Conservation (phyloP, 2,329 filamentous ascomycete genomes). For the Aspergillus vadensis region DNA sequence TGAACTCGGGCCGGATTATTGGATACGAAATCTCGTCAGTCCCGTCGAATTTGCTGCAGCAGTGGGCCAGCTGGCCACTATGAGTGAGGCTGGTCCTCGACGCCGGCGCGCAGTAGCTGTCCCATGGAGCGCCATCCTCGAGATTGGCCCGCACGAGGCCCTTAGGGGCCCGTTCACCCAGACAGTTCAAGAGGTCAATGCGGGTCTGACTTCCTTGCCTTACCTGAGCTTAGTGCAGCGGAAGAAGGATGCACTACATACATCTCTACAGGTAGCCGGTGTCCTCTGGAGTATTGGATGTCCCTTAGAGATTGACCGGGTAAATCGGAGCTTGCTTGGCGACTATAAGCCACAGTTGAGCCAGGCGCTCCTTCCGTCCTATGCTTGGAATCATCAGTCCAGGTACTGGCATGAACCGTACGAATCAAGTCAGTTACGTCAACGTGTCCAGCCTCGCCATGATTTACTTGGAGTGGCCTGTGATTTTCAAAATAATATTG, state of each 20-base stretch:
- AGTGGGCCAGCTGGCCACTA: conserved; percentile 14
- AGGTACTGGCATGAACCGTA: conserved; percentile 42
- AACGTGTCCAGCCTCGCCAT: conserved; percentile 20
- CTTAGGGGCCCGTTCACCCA: conserved; percentile 29
- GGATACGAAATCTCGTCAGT: conserved; percentile 28
- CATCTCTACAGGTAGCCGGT: conserved; percentile 15
- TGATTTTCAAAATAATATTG: conserved; percentile 23
- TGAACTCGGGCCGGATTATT: conserved; percentile 20
- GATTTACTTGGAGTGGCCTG: conserved; percentile 27
- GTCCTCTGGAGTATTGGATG: conserved; percentile 21
- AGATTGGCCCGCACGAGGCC: conserved; percentile 35
- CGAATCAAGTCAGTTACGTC: conserved; percentile 21
- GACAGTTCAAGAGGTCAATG: conserved; percentile 4
- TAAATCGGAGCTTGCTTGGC: too few relatives aligned
- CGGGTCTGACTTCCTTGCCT: conserved; percentile 2
- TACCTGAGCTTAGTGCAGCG: conserved; percentile 17
- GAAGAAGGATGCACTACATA: conserved; percentile 17
- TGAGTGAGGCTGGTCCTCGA: background rate
- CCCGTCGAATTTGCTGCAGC: conserved; percentile 27
- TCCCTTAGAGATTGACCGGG: too few relatives aligned
- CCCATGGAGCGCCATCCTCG: conserved; percentile 20
- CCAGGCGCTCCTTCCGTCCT: conserved; percentile 18
- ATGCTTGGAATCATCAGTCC: conserved; percentile 46
- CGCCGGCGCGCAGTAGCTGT: background rate
- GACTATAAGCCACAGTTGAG: too few relatives aligned